Evolutionary conservation across 1,284 basidiomycete genomes (phyloP).

Genomic region (Afroboletus lepidellus): DNA sequence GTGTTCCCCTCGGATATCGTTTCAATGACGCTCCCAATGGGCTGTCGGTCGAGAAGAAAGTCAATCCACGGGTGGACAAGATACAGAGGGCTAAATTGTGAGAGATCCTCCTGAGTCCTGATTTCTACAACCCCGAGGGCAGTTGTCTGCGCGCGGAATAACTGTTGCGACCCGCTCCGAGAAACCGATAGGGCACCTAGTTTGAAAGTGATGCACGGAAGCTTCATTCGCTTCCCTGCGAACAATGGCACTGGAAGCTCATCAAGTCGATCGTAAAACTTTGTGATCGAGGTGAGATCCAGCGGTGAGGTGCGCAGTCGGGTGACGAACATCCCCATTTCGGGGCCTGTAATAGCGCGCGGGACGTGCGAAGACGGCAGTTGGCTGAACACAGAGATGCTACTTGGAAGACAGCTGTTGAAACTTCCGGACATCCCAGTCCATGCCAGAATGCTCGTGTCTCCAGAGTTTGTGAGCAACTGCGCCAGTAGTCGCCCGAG

Average conservation of each 20-base stretch:
- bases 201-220: neutral
- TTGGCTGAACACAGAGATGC: neutral
- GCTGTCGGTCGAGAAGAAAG: neutral
- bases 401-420: neutral
- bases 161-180: too few relatives aligned
- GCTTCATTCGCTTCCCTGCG: neutral
- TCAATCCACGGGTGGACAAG: neutral
- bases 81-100: neutral
- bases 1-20: neutral
- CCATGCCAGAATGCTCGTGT: neutral
- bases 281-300: neutral
- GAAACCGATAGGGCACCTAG: neutral
- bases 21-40: neutral
- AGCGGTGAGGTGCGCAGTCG: too few relatives aligned
- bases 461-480: neutral
- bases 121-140: neutral
- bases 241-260: neutral
- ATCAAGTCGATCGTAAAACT: neutral
- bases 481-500: neutral
- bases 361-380: neutral
- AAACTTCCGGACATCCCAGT: neutral
- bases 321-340: neutral
- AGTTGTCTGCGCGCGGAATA: neutral
- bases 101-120: neutral
- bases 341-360: neutral